Percentiles rank a stretch among this genome's conserved stretches.
phyloP scores from a whole-genome alignment of 495 filamentous ascomycete species.

The Penicillium cataractarum region DNA sequence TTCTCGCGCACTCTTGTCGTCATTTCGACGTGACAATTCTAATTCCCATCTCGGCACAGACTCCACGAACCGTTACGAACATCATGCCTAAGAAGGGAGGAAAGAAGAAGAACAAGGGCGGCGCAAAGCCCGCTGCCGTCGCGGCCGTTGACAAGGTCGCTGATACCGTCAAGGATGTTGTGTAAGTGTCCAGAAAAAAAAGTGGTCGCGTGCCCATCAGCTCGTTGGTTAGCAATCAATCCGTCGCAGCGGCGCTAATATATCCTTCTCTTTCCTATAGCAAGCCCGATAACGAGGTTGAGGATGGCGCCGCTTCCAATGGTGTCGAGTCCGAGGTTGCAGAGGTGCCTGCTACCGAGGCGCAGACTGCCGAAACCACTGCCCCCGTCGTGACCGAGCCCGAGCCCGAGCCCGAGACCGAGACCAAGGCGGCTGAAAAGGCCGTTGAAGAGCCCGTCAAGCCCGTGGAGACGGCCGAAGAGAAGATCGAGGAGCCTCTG shows the following conservation, averaged over 20 bases:
- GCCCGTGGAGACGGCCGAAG: background rate
- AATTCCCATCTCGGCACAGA: constrained; percentile 14
- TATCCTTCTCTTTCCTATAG: constrained; percentile 21
- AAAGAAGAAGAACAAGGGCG: constrained; percentile 45
- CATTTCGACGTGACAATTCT: constrained; percentile 22
- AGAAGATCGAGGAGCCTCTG: constrained; percentile 1
- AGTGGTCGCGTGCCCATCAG: constrained; percentile 22
- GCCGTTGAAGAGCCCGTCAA: constrained; percentile 23
- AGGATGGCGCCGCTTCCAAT: constrained; percentile 44
- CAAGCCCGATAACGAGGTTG: constrained; percentile 40
- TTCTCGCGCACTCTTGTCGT: constrained; percentile 16
- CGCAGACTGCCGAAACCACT: constrained; percentile 29
- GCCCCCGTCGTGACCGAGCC: constrained; percentile 15
- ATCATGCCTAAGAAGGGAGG: constrained; percentile 52
- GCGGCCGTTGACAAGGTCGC: constrained; percentile 38
- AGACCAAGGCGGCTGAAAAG: constrained; percentile 25
- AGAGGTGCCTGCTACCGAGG: constrained; percentile 30
- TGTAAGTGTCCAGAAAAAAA: constrained; percentile 41
- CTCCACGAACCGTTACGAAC: constrained; percentile 24
- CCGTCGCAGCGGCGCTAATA: background rate
- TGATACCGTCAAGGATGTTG: constrained; percentile 41
- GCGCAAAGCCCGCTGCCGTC: constrained; percentile 35
- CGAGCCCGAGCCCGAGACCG: constrained; percentile 15
- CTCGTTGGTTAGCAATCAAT: background rate
- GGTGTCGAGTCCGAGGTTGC: constrained; percentile 33